Base-by-base conservation (phyloP, 129 eudicot genomes). In the Tagetes patula region DNA sequence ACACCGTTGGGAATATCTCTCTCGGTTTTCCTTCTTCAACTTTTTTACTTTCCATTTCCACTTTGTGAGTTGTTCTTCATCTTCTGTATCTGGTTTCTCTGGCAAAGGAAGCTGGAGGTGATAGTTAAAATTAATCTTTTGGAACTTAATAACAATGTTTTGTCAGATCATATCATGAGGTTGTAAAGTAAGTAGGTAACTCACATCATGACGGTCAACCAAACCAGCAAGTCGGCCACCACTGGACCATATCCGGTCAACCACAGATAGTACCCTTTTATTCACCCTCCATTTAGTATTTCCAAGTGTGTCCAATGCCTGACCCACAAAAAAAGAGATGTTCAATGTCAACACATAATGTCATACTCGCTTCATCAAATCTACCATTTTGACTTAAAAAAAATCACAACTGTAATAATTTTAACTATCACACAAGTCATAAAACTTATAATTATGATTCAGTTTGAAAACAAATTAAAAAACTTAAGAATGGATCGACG, bases 251-350 rank as follows among this genome's bases (percentile, higher is more conserved):
- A 93, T 81, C 65, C 87, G 80, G 75, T 93, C 98, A 74, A 93
- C 81, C 45, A 90, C 81, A 9, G 69, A 42, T 48, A 90, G 87
- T 33, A 93, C 92, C 74, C 85, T 87, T 64, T 87, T 93, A 69
- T 93, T 90, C 81, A 93, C 85, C 88, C 96, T 90, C 98, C 98
- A 93, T 84, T 82, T 93, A 60, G 96, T 90, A 60, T 75, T 82
- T 60, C 98, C 98, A 63, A 93, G 96, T 32, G 96, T 87, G 83
- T 93, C 93, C 81, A 93, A 79, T 41, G 98, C 98, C 98, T 93
- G 78, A 12, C 50, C 55, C 72, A 68, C 31, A 52, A 27, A 71
- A 70, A 67, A 33, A 54, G 48, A 42, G 60, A 42, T 4, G 64
- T 52, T 20, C 59, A 58, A 49, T 33, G 31, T 71, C 71, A 79